phyloP scores from a whole-genome alignment of 768 basidiomycete genomes.

The Tricholoma sp. region DNA sequence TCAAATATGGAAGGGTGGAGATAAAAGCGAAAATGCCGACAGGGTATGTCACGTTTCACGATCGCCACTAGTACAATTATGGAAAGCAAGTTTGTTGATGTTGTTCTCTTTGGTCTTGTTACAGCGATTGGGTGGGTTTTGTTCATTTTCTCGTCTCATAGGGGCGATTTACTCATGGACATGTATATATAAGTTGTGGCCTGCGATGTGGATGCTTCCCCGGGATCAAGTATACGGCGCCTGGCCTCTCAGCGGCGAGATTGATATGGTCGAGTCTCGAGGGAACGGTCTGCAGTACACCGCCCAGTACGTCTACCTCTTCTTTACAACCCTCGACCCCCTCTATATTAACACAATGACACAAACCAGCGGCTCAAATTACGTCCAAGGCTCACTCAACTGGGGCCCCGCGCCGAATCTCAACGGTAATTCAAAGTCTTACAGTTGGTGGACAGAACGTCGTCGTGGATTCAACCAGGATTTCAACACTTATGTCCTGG shows the following conservation, averaged over 20 bases:
- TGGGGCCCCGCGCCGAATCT: conserved; percentile 65
- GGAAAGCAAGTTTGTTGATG: neutral
- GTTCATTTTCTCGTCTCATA: conserved; percentile 16
- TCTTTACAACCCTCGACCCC: too few species aligned
- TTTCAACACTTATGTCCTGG: conserved; percentile 77
- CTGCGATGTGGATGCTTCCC: conserved; percentile 79
- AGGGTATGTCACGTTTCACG: conserved; percentile 42
- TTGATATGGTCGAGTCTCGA: conserved; percentile 66
- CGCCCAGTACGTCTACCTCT: conserved; percentile 34
- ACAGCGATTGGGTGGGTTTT: conserved; percentile 51
- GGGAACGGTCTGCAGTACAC: conserved; percentile 60
- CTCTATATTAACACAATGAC: neutral
- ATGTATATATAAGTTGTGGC: conserved; percentile 47
- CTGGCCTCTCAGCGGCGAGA: conserved; percentile 69
- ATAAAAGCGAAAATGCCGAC: conserved; percentile 75
- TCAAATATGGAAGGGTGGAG: conserved; percentile 69
- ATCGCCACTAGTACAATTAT: too few species aligned
- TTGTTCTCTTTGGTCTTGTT: conserved; percentile 1
- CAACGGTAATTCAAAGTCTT: conserved; percentile 63
- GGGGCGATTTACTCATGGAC: conserved; percentile 43
- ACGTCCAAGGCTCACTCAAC: conserved; percentile 61
- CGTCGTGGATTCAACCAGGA: conserved; percentile 56
- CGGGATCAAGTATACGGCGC: conserved; percentile 59
- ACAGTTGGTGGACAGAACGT: conserved; percentile 71
- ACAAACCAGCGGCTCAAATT: conserved; percentile 49